phyloP scores from a whole-genome alignment of 306 rosid genomes.

The Castanea mollissima region DNA sequence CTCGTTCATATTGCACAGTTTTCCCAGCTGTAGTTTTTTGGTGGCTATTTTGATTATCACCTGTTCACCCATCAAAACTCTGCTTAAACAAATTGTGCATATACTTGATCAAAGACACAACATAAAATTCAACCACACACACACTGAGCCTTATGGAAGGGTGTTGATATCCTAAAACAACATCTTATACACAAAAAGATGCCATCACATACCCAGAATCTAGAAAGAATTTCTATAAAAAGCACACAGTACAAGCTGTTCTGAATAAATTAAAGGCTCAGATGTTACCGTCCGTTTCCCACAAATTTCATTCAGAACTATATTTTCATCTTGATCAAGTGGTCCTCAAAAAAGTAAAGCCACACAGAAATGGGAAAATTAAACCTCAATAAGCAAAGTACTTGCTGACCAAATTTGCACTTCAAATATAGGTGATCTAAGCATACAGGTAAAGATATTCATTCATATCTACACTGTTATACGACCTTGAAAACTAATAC shows the following conservation, averaged over 20 bases:
- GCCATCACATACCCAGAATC: background rate
- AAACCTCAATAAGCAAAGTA: background rate
- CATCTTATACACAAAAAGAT: background rate
- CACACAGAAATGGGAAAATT: background rate
- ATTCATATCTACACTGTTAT: background rate
- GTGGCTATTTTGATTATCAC: conserved; percentile 30
- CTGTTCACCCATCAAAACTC: conserved; percentile 37
- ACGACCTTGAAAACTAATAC: background rate
- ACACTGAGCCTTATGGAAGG: background rate
- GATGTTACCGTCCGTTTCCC: background rate
- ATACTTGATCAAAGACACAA: conserved; percentile 12
- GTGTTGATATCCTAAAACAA: background rate
- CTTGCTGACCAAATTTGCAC: background rate
- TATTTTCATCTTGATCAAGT: background rate
- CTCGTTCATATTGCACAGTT: conserved; percentile 23
- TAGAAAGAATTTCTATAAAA: background rate
- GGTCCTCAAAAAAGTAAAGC: background rate
- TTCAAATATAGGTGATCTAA: background rate
- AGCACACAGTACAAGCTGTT: background rate
- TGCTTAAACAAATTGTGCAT: conserved; percentile 12
- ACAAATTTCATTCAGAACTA: background rate
- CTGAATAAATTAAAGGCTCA: background rate
- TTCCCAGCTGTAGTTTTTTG: conserved; percentile 34
- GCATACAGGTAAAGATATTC: background rate
- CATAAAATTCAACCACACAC: conserved; percentile 10